Base-by-base conservation (phyloP, 768 basidiomycete species). In the Lentinula detonsa region DNA sequence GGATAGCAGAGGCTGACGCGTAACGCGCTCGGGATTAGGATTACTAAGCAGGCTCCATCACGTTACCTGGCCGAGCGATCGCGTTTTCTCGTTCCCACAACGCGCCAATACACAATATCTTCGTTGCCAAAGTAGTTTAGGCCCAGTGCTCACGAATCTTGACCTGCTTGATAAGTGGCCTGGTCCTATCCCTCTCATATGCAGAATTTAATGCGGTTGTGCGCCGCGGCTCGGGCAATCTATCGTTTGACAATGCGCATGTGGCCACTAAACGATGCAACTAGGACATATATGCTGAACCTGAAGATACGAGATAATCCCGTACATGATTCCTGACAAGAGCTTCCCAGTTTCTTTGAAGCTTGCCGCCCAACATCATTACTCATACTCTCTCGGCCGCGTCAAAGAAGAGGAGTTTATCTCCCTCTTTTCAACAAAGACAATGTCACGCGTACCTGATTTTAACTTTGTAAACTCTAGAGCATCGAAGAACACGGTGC, bases 1-100 rank as follows among this genome's bases (percentile, higher is more conserved):
- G 48, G 18, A 18, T 7, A 33, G 15, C 31, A 45, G 13, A 15
- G 40, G 45, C 21, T 59, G 57, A 59, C 48, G 48, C 57, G 43
- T 59, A 59, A 59, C 57, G 57, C 57, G 57, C 34, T 45, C 40
- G 21, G 39, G 50, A 51, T 15, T 51, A 33, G 46, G n/a, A 48
- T 48, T 48, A 48, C 46, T 48, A 48, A 48, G 46, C 46, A 48
- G 21, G 21, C n/a, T 48, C 18, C 18, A 23, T 48, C 46, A 48
- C 46, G 46, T 48, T 48, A 48, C n/a, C n/a, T 48, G 9, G 9
- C 37, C 37, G 37, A 13, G 7, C 13, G 13, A 39, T 8, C 37
- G 37, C 37, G 37, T 39, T 39, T 28, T 43, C 42, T 43, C 16
- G 42, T 43, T 43, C 2, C 1, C 11, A 13, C 42, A n/a, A 43